Conservation (phyloP, 2,329 filamentous ascomycete species). For the Amesomyces nigricolor region DNA sequence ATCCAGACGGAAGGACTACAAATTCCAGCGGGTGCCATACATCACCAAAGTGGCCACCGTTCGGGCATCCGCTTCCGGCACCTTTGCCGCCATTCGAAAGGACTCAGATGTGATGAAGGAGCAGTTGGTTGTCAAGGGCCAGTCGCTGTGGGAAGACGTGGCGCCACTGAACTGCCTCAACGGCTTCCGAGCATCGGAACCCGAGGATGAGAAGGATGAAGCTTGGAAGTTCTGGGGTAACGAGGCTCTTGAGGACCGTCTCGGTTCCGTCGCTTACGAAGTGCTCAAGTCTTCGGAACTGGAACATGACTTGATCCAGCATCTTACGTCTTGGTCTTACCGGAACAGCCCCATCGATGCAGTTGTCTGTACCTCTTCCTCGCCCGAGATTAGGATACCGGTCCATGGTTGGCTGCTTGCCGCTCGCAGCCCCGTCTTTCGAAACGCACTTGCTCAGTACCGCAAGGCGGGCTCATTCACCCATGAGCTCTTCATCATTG, state of each 20-base stretch:
- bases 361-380: conserved; percentile 50
- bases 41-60: conserved; percentile 81
- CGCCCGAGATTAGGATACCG: conserved; percentile 67
- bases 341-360: conserved; percentile 40
- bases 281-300: conserved; percentile 59
- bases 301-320: conserved; percentile 54
- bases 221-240: conserved; percentile 39
- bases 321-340: conserved; percentile 40
- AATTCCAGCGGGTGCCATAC: conserved; percentile 85
- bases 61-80: conserved; percentile 80
- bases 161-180: conserved; percentile 62
- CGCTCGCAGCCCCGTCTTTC: conserved; percentile 65
- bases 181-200: conserved; percentile 47
- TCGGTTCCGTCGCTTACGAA: conserved; percentile 45
- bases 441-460: conserved; percentile 55
- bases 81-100: conserved; percentile 79
- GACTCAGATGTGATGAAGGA: conserved; percentile 77
- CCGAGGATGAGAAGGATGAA: conserved; percentile 34
- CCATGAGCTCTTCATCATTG: conserved; percentile 56
- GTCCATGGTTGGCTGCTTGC: conserved; percentile 76
- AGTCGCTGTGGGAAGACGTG: conserved; percentile 68
- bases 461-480: conserved; percentile 49
- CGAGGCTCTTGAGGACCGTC: conserved; percentile 45
- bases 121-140: conserved; percentile 59
- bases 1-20: conserved; percentile 78